Conservation (phyloP, 768 basidiomycete species). For the Mycena maculata region DNA sequence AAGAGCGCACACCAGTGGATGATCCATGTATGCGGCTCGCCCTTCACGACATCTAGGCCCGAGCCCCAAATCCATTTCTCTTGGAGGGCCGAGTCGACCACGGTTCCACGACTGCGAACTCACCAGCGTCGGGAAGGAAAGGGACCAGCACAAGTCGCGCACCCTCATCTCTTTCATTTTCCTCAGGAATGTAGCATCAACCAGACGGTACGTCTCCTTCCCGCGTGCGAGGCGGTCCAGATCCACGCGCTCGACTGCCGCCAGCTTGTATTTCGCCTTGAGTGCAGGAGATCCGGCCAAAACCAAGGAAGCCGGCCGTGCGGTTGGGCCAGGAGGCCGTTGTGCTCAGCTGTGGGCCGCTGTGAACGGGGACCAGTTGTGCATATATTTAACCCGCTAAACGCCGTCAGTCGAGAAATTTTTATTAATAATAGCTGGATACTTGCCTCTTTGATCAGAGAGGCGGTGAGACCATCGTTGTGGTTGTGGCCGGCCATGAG, state of each 20-base stretch:
- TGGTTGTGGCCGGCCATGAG: conserved; percentile 86
- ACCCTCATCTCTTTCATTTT: conserved; percentile 85
- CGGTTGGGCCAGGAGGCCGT: conserved; percentile 60
- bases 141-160: background rate
- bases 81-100: conserved; percentile 89
- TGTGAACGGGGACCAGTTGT: conserved; percentile 84
- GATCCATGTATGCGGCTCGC: conserved; percentile 83
- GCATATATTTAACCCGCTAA: conserved; percentile 69
- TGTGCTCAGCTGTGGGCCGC: conserved; percentile 83
- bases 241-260: conserved; percentile 67
- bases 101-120: conserved; percentile 70
- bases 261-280: conserved; percentile 43
- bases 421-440: background rate
- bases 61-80: conserved; percentile 91
- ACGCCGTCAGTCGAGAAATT: background rate
- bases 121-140: background rate
- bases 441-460: conserved; percentile 72
- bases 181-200: conserved; percentile 76
- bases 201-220: conserved; percentile 72
- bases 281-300: conserved; percentile 85
- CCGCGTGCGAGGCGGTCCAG: conserved; percentile 78
- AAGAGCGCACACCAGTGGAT: conserved; percentile 72
- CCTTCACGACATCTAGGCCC: conserved; percentile 93
- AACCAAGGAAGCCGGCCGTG: conserved; percentile 92
- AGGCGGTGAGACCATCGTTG: conserved; percentile 71